Evolutionary conservation across 441 rosid species (phyloP), one percentile per base, ranked within the genome.

Genomic region (Capsella rubella): DNA sequence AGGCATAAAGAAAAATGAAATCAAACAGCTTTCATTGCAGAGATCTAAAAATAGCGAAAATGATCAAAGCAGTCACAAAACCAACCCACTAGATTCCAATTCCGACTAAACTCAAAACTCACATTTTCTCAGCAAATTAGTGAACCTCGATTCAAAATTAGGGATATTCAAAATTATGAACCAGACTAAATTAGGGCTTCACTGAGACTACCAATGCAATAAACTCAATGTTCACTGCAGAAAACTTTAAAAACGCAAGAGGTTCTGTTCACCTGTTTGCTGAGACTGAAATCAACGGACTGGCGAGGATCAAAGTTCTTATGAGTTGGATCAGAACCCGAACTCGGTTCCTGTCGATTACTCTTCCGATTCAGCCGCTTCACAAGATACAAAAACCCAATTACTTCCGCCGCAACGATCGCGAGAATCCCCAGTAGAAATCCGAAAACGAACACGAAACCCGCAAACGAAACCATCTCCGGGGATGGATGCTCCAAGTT

Each of bases 181-280:
- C 43, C 39, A 18, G n/a, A 15, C 11, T 29, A 46, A 15, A 47
- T 47, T 47, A 47, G 51, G 21, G 9, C 14, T 54, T 31, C 5
- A 6, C 11, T 6, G 6, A 28, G 57, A 47, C 14, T 25, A 15
- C 35, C 7, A 61, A 73, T 15, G 45, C 9, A 31, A 58, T 13
- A 69, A 32, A 31, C 40, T 25, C 65, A 42, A 45, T 47, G 46
- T 35, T 34, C 34, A 35, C 3, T 14, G 5, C 11, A 18, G 1
- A 37, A 45, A 72, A 45, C 29, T 21, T 3, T 15, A 28, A 39
- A 50, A 55, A 52, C 25, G 5, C 5, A 59, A 13, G 16, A 21
- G 16, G 16, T 46, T 46, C 18, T 16, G 56, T n/a, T 50, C 55
- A 91, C 98, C 97, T 87, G 85, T 84, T 90, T 92, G 62, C 74